These are phyloP conservation scores for Yarrowia bubula DNA, from an alignment of 805 yeast genomes.

Conservation along the genomic window DNA sequence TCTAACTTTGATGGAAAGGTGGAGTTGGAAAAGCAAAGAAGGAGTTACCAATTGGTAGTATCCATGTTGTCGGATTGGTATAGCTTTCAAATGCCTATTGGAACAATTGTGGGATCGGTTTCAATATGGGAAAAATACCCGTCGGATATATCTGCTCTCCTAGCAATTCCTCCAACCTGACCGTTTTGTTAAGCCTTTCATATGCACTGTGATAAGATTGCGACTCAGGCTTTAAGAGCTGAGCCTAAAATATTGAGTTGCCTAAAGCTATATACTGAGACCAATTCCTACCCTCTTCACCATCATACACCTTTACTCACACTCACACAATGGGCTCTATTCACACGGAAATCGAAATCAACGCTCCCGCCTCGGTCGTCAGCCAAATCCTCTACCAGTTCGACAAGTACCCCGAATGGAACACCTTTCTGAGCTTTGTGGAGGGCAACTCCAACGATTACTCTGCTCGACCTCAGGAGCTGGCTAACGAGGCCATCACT, in stretches of 20 bases:
- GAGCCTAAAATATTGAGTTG: constrained; percentile 2
- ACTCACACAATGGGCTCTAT: background rate
- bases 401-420: constrained; percentile 22
- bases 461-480: background rate
- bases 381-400: constrained; percentile 21
- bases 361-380: constrained; percentile 19
- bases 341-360: constrained; percentile 9
- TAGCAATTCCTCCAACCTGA: too few relatives aligned
- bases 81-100: too few relatives aligned
- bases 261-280: background rate
- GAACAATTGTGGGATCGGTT: too few relatives aligned
- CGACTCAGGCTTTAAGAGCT: background rate
- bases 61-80: too few relatives aligned
- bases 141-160: too few relatives aligned
- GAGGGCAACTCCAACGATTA: background rate
- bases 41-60: too few relatives aligned
- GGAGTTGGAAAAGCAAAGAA: too few relatives aligned
- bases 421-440: constrained; percentile 2
- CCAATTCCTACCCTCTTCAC: background rate
- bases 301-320: background rate
- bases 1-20: background rate
- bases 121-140: too few relatives aligned
- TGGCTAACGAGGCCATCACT: constrained; percentile 1
- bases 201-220: background rate
- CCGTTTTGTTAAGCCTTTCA: background rate